These are phyloP conservation scores for Pseudogymnoascus sp. DNA, from an alignment of 2,329 filamentous ascomycete genomes.

Conservation along the genomic window DNA sequence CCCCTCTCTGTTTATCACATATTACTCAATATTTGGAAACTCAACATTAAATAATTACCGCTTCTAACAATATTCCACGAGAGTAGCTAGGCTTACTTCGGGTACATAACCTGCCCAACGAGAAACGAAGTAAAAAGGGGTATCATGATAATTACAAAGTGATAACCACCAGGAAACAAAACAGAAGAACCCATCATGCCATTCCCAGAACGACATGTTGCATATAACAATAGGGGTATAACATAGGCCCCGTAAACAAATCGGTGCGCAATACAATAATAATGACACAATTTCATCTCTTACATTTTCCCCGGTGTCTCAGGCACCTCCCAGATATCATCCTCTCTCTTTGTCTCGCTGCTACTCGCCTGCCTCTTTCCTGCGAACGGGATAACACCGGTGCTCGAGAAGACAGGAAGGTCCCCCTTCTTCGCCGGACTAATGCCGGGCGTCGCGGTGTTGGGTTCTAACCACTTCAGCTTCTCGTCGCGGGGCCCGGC, in stretches of 20 bases:
- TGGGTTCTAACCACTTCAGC: constrained; percentile 47
- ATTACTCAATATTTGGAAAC: not conserved
- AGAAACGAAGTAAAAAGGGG: constrained; percentile 6
- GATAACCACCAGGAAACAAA: constrained; percentile 5
- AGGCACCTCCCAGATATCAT: not conserved
- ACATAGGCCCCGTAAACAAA: not conserved
- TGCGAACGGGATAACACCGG: constrained; percentile 27
- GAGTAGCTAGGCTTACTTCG: not conserved
- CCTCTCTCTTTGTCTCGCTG: not conserved
- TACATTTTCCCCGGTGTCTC: constrained; percentile 2
- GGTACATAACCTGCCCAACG: not conserved
- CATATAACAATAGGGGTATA: not conserved
- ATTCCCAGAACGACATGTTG: not conserved
- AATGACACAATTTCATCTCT: not conserved
- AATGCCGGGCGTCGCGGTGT: constrained; percentile 25
- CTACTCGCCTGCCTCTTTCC: not conserved
- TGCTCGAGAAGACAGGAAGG: constrained; percentile 28
- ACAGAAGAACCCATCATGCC: not conserved
- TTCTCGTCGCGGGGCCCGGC: constrained; percentile 33
- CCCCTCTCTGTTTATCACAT: not conserved
- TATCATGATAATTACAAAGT: constrained; percentile 9
- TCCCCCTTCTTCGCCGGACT: constrained; percentile 22
- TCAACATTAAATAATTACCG: not conserved
- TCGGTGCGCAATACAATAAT: not conserved
- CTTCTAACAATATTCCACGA: constrained; percentile 1